These are phyloP conservation scores for Epichloe coenophiala DNA, from an alignment of 2,329 filamentous ascomycete genomes.

Conservation along the genomic window DNA sequence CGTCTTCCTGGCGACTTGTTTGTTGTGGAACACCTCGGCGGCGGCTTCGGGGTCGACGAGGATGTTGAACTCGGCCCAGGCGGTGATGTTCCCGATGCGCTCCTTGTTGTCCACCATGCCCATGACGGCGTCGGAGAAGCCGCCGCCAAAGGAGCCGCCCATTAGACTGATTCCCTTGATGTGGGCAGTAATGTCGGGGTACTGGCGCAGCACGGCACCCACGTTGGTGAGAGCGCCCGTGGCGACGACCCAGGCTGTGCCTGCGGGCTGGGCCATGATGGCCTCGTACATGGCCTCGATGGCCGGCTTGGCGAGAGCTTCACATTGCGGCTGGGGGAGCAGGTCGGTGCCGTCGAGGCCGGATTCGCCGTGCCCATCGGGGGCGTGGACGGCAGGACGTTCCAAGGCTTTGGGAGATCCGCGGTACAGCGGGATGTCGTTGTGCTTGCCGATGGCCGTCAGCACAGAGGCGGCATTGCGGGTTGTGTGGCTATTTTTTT, in stretches of 20 bases:
- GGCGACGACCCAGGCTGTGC: slow-evolving; percentile 73
- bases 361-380: slow-evolving; percentile 75
- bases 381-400: slow-evolving; percentile 62
- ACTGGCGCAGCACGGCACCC: slow-evolving; percentile 58
- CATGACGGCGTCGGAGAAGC: slow-evolving; percentile 65
- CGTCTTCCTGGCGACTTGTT: slow-evolving; percentile 58
- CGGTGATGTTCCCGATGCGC: slow-evolving; percentile 50
- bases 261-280: slow-evolving; percentile 49
- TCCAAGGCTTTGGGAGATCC: slow-evolving; percentile 62
- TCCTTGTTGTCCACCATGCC: slow-evolving; percentile 48
- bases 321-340: slow-evolving; percentile 51
- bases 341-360: slow-evolving; percentile 82
- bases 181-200: slow-evolving; percentile 62
- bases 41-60: slow-evolving; percentile 84
- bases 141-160: slow-evolving; percentile 75
- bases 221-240: slow-evolving; percentile 84
- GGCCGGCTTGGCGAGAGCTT: slow-evolving; percentile 29
- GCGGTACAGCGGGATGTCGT: slow-evolving; percentile 58
- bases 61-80: slow-evolving; percentile 79
- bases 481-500: slow-evolving; percentile 54
- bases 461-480: slow-evolving; percentile 73
- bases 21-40: slow-evolving; percentile 57
- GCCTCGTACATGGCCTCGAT: slow-evolving; percentile 61
- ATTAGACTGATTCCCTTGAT: slow-evolving; percentile 76
- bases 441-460: slow-evolving; percentile 63